Conservation (phyloP, 805 yeast genomes). For the Cyberlindnera americana region DNA sequence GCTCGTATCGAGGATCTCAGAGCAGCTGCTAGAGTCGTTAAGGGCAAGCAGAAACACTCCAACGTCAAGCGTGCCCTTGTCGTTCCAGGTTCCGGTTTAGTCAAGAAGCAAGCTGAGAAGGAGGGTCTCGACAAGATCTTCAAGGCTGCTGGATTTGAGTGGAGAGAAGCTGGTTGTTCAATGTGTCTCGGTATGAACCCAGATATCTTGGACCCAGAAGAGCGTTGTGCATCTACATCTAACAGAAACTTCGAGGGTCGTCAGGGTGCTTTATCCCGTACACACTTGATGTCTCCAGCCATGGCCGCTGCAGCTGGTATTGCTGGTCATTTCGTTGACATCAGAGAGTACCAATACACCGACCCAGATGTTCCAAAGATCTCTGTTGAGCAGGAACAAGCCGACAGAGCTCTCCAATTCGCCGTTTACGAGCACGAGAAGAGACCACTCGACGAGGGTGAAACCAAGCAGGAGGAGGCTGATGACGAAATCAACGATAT, state of each 20-base stretch:
- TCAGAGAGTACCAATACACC: conserved; percentile 71
- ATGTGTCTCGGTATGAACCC: conserved; percentile 99
- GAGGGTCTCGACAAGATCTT: conserved; percentile 94
- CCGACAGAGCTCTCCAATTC: conserved; percentile 57
- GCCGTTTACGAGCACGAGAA: conserved; percentile 73
- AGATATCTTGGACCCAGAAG: conserved; percentile 90
- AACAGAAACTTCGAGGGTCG: conserved; percentile 99
- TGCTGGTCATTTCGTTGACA: conserved; percentile 85
- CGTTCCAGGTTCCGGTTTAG: conserved; percentile 97
- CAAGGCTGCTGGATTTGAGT: conserved; percentile 88
- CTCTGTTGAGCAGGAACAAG: conserved; percentile 41
- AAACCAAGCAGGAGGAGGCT: conserved; percentile 42
- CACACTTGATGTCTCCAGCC: conserved; percentile 97
- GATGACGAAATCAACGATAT: conserved; percentile 61
- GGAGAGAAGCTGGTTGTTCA: conserved; percentile 99
- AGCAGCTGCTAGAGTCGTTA: conserved; percentile 89
- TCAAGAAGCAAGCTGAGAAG: conserved; percentile 87
- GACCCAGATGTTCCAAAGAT: conserved; percentile 60
- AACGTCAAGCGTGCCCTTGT: conserved; percentile 80
- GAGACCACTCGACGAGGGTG: conserved; percentile 53
- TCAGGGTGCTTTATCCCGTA: conserved; percentile 94
- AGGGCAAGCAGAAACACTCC: conserved; percentile 83
- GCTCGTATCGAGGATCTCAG: conserved; percentile 96
- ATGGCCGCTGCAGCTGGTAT: conserved; percentile 99
- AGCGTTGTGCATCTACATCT: conserved; percentile 98